Evolutionary conservation across 2,329 filamentous ascomycete genomes (phyloP).

Genomic region (Stagonosporopsis vannaccii): DNA sequence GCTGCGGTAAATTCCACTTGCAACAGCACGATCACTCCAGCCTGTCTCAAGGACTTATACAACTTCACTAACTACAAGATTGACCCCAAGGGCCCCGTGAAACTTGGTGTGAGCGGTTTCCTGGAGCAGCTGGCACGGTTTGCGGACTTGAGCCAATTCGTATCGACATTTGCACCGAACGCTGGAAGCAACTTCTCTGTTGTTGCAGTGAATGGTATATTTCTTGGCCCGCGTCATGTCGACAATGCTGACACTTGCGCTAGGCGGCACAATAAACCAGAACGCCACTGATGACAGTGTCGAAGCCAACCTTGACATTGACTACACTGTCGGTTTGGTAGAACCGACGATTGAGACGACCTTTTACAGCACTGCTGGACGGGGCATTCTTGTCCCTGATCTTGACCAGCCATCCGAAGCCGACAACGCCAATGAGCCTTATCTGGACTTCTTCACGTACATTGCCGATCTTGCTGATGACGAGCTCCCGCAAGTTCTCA

Average conservation of each 20-base stretch:
- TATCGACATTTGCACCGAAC: conserved; percentile 48
- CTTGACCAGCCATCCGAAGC: conserved; percentile 54
- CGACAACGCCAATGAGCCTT: conserved; percentile 58
- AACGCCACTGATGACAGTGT: conserved; percentile 50
- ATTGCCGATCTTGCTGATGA: conserved; percentile 41
- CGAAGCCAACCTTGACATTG: conserved; percentile 60
- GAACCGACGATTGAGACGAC: conserved; percentile 52
- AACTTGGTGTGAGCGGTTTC: conserved; percentile 56
- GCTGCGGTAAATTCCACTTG: conserved; percentile 49
- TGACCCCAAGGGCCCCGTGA: conserved; percentile 45
- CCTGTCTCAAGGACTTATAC: conserved; percentile 58
- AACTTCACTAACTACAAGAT: conserved; percentile 51
- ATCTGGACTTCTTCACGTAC: conserved; percentile 51
- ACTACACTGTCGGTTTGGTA: conserved; percentile 57
- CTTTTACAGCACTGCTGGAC: conserved; percentile 58
- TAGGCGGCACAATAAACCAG: conserved; percentile 43
- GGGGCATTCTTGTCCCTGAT: conserved; percentile 56
- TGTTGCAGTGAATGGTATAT: conserved; percentile 52
- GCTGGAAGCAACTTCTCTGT: conserved; percentile 57
- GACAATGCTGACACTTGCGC: conserved; percentile 6
- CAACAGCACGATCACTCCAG: conserved; percentile 54
- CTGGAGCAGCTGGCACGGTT: conserved; percentile 59
- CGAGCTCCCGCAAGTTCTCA: conserved; percentile 48
- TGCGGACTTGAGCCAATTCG: conserved; percentile 54
- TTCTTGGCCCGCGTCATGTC: background rate